phyloP scores from a whole-genome alignment of 2,329 filamentous ascomycete genomes.

The Thelonectria olida region DNA sequence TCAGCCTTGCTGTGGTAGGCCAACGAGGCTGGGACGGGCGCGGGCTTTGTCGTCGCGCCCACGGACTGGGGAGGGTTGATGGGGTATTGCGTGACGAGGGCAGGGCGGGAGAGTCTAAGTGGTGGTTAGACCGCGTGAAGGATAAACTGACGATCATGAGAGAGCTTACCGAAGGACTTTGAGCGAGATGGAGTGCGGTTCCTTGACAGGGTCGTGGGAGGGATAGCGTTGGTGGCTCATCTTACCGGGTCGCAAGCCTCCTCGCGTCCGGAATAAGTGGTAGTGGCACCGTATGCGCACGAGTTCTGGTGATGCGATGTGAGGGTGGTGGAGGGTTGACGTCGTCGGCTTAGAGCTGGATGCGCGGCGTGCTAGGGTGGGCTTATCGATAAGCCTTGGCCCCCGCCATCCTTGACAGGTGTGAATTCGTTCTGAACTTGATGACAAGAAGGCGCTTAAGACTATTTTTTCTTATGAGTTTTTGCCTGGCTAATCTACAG shows the following conservation, averaged over 20 bases:
- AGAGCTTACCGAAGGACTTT: conserved; percentile 73
- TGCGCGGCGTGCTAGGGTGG: background rate
- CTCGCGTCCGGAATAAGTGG: too few species aligned
- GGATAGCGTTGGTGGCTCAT: conserved; percentile 70
- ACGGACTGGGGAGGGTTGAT: conserved; percentile 57
- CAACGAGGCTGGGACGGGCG: conserved; percentile 71
- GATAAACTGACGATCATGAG: background rate
- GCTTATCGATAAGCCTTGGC: conserved; percentile 6
- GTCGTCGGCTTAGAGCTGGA: background rate
- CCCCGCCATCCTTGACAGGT: background rate
- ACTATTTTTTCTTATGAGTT: too few species aligned
- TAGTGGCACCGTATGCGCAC: too few species aligned
- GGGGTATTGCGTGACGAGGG: conserved; percentile 76
- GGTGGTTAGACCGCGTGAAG: conserved; percentile 13
- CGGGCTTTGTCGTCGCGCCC: conserved; percentile 52
- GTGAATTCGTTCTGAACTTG: too few species aligned
- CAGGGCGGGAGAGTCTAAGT: conserved; percentile 82
- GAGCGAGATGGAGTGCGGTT: conserved; percentile 80
- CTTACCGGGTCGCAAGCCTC: conserved; percentile 19
- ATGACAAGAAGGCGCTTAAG: too few species aligned
- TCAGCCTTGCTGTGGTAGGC: conserved; percentile 65
- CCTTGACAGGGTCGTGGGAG: conserved; percentile 69
- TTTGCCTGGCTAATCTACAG: too few species aligned
- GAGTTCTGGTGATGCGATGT: too few species aligned
- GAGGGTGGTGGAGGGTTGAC: too few species aligned